Evolutionary conservation across 129 eudicot species (phyloP), one percentile per base, ranked within the genome.

Genomic region (Escallonia rubra): DNA sequence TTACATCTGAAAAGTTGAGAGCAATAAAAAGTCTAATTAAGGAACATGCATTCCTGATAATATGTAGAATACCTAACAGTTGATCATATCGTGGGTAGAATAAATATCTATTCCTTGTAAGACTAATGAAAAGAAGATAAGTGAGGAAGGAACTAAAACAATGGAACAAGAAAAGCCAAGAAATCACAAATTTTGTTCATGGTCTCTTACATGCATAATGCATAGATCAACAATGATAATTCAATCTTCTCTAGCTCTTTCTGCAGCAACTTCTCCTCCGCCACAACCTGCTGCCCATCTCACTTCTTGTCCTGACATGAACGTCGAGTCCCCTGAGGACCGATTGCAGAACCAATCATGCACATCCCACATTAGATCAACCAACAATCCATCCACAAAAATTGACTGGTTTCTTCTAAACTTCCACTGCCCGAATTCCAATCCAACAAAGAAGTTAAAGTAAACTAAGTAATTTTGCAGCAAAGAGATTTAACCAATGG

Each of bases 291-390:
- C 87, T 87, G 59, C 86, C 97, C 77, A 78, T 66, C 72, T 86
- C 95, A 72, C 81, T 87, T 41, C 91, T 77, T 34, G 87, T 82
- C 68, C 86, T 84, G 64, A 84, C 97, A 87, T 77, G 14, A 90
- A 90, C 57, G 86, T 89, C 0, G 77, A 95, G 10, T 34, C 70
- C 0, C 98, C 96, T 16, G 87, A 66, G 7, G 76, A 86, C 14
- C 89, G 58, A 63, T 65, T 74, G 40, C 70, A 78, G 23, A 93
- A 89, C 98, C 98, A 93, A 59, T 82, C 96, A 79, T 89, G 95
- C 63, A 93, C 98, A 73, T 93, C 96, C 98, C 98, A 93, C 87
- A 93, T 76, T 47, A 93, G 66, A 67, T 93, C 98, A n/a, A 93
- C 83, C 45, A 91, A 71, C 76, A 89, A 78, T 15, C 98, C 98